These are phyloP conservation scores for Microbotryomycetes sp. DNA, from an alignment of 1,284 basidiomycete species.

Conservation along the genomic window DNA sequence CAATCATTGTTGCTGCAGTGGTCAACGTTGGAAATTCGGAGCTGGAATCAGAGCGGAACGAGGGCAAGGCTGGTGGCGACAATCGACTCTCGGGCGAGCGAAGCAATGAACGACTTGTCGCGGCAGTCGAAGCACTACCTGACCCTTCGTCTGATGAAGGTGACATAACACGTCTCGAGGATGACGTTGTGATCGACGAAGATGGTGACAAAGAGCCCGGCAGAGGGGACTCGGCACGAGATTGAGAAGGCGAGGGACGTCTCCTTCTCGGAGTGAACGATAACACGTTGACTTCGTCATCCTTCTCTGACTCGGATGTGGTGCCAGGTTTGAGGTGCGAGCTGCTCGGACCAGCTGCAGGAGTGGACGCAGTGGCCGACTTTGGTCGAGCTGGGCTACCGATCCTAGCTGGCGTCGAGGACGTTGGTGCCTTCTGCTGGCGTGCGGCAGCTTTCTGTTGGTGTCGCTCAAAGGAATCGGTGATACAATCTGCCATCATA, in stretches of 20 bases:
- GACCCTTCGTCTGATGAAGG: constrained; percentile 14
- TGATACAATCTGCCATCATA: constrained; percentile 89
- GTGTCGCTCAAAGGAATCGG: constrained; percentile 59
- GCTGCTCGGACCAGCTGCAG: constrained; percentile 3
- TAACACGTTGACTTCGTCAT: constrained; percentile 39
- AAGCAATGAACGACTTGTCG: not conserved
- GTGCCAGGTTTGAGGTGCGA: not conserved
- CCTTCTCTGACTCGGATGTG: constrained; percentile 23
- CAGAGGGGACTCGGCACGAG: not conserved
- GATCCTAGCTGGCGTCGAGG: constrained; percentile 13
- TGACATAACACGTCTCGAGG: constrained; percentile 5
- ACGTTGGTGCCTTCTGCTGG: constrained; percentile 22
- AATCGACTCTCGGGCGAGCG: not conserved
- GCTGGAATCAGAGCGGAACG: not conserved
- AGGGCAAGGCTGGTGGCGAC: not conserved
- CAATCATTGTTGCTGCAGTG: too few relatives aligned
- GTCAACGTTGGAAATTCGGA: not conserved
- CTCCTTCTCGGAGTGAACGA: constrained; percentile 35
- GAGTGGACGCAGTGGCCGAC: constrained; percentile 5
- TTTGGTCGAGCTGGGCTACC: constrained; percentile 12
- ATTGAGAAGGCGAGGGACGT: constrained; percentile 17
- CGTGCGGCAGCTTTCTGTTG: constrained; percentile 28
- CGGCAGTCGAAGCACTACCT: not conserved
- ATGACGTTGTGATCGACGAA: not conserved
- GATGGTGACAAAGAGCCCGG: not conserved